Conservation (phyloP, 345 rosid species). For the Gossypium anomalum region DNA sequence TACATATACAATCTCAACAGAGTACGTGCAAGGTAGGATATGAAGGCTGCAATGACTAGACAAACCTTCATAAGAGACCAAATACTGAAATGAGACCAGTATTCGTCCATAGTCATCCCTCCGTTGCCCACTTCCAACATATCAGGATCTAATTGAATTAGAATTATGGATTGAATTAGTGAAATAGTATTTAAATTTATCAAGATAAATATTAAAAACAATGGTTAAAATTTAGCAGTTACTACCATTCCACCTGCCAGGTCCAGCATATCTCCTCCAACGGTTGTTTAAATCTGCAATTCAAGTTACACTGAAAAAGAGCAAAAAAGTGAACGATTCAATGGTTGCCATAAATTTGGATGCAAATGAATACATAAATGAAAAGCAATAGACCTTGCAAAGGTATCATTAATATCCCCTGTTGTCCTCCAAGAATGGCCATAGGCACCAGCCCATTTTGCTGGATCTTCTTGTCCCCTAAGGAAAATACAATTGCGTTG, state of each 20-base stretch:
- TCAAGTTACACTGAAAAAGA: conserved; percentile 31
- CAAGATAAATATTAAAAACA: too few species aligned
- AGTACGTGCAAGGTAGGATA: not conserved
- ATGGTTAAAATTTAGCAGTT: not conserved
- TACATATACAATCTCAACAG: not conserved
- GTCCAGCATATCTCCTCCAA: conserved; percentile 57
- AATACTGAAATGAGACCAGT: conserved; percentile 46
- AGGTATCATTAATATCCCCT: conserved; percentile 39
- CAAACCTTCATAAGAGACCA: conserved; percentile 57
- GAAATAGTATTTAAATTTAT: not conserved
- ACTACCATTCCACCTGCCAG: conserved; percentile 60
- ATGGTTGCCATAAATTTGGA: not conserved
- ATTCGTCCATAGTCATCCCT: conserved; percentile 52
- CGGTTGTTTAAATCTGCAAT: conserved; percentile 43
- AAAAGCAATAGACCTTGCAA: conserved; percentile 27
- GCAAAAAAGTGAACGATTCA: conserved; percentile 8
- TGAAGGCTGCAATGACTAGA: conserved; percentile 19
- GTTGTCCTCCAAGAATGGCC: conserved; percentile 65
- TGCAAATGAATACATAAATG: too few species aligned
- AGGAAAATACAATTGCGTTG: not conserved
- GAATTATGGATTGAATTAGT: not conserved
- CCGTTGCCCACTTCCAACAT: conserved; percentile 71
- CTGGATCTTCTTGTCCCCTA: conserved; percentile 54
- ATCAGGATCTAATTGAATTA: conserved; percentile 42
- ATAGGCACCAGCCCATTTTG: conserved; percentile 40